Base-by-base conservation (phyloP, 768 basidiomycete species). In the Tricholoma flavovirens region DNA sequence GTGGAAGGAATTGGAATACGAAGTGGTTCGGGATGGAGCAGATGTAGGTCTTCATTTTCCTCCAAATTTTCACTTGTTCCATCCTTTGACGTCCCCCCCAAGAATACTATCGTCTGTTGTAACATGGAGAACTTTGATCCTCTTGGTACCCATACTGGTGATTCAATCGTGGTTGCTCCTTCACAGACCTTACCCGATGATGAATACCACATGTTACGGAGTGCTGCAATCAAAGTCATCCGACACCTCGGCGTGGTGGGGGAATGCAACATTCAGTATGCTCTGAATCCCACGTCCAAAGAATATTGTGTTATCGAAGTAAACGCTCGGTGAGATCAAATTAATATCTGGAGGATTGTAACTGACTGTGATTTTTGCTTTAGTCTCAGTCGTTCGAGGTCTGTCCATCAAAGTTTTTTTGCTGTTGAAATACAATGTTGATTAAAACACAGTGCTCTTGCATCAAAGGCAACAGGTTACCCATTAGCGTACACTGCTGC, bases 51-150 rank as follows among this genome's bases (percentile, higher is more conserved):
- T 15, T 55, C 22, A 42, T 42, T 42, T 42, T 8, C 40, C 40
- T 42, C 40, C 17, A 58, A 48, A 54, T 54, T 43, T 21, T 56
- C 46, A 49, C 50, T 17, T 22, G 15, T 38, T 45, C n/a, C 36
- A 50, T n/a, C 35, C 29, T 64, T 67, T 59, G 42, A 48, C 56
- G 49, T 9, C 26, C 49, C 26, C 46, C 38, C 43, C 15, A 65
- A 93, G 90, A 97, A 98, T 77, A 98, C 95, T 24, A 99, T 99
- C 72, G 98, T 98, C 64, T 98, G 95, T 76, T 98, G 96, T 75
- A 95, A 95, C 73, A 96, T 96, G 93, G 93, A 98, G 75, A 98
- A 99, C 75, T 99, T 99, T 62, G 97, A 99, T 67, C 97, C 97
- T 35, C 88, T 98, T 57, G 97, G 97, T 60, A 98, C 93, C 21